phyloP scores from a whole-genome alignment of 1,139 yeast genomes.

The Geotrichum bryndzae region DNA sequence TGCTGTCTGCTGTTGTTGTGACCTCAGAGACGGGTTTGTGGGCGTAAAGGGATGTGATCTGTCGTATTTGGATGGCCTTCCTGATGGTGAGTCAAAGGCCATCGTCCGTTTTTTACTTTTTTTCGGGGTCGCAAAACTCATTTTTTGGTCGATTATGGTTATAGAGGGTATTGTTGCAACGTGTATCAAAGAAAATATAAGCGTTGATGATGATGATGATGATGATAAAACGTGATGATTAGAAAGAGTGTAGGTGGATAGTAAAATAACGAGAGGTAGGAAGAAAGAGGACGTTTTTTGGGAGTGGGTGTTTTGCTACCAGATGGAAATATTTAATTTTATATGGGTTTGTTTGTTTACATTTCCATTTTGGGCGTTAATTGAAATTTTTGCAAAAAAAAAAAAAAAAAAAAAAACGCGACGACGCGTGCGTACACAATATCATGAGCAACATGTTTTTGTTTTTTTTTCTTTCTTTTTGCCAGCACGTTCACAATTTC shows the following conservation, averaged over 20 bases:
- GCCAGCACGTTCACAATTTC: too few species aligned
- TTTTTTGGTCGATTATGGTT: conserved; percentile 11
- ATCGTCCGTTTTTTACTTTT: conserved; percentile 25
- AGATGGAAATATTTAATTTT: not conserved
- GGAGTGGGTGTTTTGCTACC: not conserved
- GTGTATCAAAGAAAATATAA: conserved; percentile 11
- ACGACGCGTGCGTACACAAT: too few species aligned
- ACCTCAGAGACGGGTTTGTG: conserved; percentile 5
- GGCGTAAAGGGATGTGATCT: conserved; percentile 16
- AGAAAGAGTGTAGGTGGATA: too few species aligned
- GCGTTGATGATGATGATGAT: not conserved
- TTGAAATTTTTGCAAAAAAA: not conserved
- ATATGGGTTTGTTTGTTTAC: not conserved
- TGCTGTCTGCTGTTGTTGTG: conserved; percentile 9
- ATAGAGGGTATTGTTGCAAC: not conserved
- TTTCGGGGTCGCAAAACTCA: conserved; percentile 29
- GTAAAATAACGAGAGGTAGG: too few species aligned
- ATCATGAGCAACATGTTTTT: too few species aligned
- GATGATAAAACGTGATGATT: too few species aligned
- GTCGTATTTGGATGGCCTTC: conserved; percentile 21
- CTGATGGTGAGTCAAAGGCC: conserved; percentile 25
- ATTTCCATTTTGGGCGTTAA: not conserved
- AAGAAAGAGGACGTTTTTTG: not conserved
- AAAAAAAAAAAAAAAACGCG: not conserved
- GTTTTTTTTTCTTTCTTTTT: too few species aligned